phyloP scores from a whole-genome alignment of 2,329 filamentous ascomycete species.

The Calonectria henricotiae region DNA sequence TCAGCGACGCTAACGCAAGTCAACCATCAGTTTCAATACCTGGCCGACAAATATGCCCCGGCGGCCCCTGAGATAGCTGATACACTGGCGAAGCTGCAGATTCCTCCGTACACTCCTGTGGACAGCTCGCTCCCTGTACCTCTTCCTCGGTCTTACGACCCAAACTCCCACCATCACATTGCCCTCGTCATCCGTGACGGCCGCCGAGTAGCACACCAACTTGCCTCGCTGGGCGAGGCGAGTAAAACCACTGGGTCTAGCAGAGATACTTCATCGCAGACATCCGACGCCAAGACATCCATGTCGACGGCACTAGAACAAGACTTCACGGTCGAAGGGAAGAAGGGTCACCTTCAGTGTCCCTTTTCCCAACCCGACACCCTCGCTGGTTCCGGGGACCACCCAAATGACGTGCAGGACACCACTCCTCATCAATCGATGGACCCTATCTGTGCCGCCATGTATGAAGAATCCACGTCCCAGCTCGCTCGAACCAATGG shows the following conservation, averaged over 20 bases:
- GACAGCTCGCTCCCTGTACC: slow-evolving; percentile 70
- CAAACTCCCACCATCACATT: slow-evolving; percentile 68
- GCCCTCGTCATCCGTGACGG: slow-evolving; percentile 78
- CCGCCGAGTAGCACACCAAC: slow-evolving; percentile 71
- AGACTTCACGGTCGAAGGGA: slow-evolving; percentile 91
- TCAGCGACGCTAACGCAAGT: slow-evolving; percentile 47
- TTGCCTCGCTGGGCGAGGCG: slow-evolving; percentile 66
- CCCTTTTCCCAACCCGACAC: slow-evolving; percentile 76
- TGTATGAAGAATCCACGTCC: slow-evolving; percentile 74
- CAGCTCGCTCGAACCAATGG: slow-evolving; percentile 67
- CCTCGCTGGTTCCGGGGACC: slow-evolving; percentile 51
- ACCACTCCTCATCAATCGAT: slow-evolving; percentile 66
- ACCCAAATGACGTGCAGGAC: slow-evolving; percentile 55
- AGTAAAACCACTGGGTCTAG: slow-evolving; percentile 70
- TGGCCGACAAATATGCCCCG: slow-evolving; percentile 79
- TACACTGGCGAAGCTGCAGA: slow-evolving; percentile 77
- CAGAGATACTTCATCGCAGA: slow-evolving; percentile 65
- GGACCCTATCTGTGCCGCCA: slow-evolving; percentile 77
- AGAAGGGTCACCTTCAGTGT: slow-evolving; percentile 84
- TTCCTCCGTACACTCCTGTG: slow-evolving; percentile 70
- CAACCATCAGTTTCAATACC: slow-evolving; percentile 71
- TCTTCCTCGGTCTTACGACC: slow-evolving; percentile 66
- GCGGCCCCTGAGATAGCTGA: slow-evolving; percentile 77
- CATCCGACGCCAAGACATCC: slow-evolving; percentile 68
- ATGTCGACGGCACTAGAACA: slow-evolving; percentile 82